A percentile compares a stretch with the other conserved stretches of the same genome.
These are phyloP conservation scores for Amauroascus verrucosus DNA, from an alignment of 2,329 filamentous ascomycete genomes.

Conservation along the genomic window DNA sequence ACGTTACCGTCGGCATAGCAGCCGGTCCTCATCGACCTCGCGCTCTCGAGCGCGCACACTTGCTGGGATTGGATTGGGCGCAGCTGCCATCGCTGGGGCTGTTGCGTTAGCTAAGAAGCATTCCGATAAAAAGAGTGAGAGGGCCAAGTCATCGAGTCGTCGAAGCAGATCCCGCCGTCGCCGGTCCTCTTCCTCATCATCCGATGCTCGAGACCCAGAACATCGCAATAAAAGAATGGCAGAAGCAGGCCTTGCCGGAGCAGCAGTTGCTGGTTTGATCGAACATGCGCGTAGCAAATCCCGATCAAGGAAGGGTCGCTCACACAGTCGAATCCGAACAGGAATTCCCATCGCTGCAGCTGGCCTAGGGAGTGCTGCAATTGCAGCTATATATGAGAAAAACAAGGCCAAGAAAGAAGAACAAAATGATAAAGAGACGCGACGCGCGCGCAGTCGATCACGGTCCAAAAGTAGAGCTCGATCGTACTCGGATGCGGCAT, in stretches of 20 bases:
- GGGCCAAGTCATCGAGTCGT: constrained; percentile 31
- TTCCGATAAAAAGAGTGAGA: constrained; percentile 41
- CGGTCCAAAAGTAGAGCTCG: constrained; percentile 35
- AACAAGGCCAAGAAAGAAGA: constrained; percentile 48
- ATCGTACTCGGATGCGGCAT: constrained; percentile 31
- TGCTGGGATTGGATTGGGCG: constrained; percentile 42
- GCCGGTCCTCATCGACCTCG: constrained; percentile 36
- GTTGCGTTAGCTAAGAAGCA: constrained; percentile 49
- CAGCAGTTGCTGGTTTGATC: constrained; percentile 52
- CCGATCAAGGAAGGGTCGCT: constrained; percentile 41
- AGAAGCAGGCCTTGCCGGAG: constrained; percentile 52
- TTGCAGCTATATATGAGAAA: constrained; percentile 53
- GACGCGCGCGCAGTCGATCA: constrained; percentile 38
- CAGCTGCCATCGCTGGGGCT: constrained; percentile 51
- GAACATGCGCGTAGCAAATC: constrained; percentile 50
- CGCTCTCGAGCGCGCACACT: constrained; percentile 44
- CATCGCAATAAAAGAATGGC: constrained; percentile 51
- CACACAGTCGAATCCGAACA: constrained; percentile 46
- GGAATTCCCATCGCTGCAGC: constrained; percentile 52
- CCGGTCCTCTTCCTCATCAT: constrained; percentile 23
- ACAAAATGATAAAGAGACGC: constrained; percentile 28
- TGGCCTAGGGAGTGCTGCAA: constrained; percentile 50
- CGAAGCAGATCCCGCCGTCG: constrained; percentile 40
- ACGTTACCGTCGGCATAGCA: constrained; percentile 3
- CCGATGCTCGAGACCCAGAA: constrained; percentile 30